These are phyloP conservation scores for Russula compacta DNA, from an alignment of 768 basidiomycete species.

Conservation along the genomic window DNA sequence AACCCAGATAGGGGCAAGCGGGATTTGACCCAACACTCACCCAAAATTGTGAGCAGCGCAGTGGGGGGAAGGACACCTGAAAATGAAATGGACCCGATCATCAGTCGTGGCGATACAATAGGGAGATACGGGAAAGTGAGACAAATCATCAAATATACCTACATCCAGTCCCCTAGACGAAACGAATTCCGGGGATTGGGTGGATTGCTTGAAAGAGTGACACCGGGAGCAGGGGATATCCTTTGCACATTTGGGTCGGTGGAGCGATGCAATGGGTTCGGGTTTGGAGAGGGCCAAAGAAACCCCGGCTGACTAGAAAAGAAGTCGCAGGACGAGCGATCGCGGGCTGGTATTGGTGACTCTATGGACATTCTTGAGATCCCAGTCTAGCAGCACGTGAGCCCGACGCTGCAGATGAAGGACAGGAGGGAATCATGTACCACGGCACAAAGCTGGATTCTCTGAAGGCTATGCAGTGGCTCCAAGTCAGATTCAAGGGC, in stretches of 20 bases:
- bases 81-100: conserved; percentile 2
- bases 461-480: conserved; percentile 47
- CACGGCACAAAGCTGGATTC: conserved; percentile 29
- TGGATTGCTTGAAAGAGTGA: conserved; percentile 58
- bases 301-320: neutral
- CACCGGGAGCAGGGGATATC: conserved; percentile 22
- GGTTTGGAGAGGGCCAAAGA: neutral
- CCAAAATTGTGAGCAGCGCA: conserved; percentile 83
- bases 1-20: conserved; percentile 24
- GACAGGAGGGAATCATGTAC: neutral
- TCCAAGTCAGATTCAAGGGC: conserved; percentile 58
- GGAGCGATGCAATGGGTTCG: neutral
- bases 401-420: neutral
- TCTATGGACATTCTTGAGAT: neutral
- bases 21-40: conserved; percentile 37
- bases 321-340: neutral
- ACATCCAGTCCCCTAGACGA: conserved; percentile 72
- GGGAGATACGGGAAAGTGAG: neutral
- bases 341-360: conserved; percentile 2
- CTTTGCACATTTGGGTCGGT: neutral
- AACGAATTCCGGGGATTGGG: conserved; percentile 62
- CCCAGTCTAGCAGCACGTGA: conserved; percentile 4
- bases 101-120: neutral
- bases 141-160: conserved; percentile 27
- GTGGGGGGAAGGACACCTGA: conserved; percentile 56